Evolutionary conservation across 1,284 basidiomycete genomes (phyloP), one percentile per base, ranked within the genome.

Genomic region (Irpex sp.): DNA sequence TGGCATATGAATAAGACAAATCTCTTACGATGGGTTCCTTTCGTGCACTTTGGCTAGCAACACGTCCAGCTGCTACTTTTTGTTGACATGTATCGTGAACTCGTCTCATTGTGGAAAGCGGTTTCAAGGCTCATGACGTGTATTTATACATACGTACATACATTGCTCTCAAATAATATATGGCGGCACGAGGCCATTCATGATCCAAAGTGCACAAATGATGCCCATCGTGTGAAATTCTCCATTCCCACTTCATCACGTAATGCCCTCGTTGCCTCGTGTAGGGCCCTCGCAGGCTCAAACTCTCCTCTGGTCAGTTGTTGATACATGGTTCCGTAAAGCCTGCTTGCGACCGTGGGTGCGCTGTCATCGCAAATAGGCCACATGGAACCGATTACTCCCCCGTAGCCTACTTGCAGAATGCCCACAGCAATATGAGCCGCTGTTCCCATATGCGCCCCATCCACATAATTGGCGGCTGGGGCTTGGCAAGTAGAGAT

Each of bases 311-410:
- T 15, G 8, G 39, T 15, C 15, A 43, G 15, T 43, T 43, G 39
- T 15, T 43, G 39, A 15, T 9, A 9, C 11, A 43, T 15, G 39
- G 39, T 13, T 55, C 46, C 49, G 59, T 65, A 67, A 49, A 60
- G 31, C 37, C 26, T 19, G 9, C 68, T 61, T 58, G 67, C 61
- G 59, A 68, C 60, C 17, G 37, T 5, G 56, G 66, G 49, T 57
- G 58, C 61, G 50, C 57, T 43, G 39, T 43, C 39, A 43, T 43
- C 39, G 15, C 15, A 15, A 43, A 43, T 15, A 43, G 39, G 15
- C 71, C 71, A 72, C 66, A 71, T 68, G 17, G 70, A 71, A 61
- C 39, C 15, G 39, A 43, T 43, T 9, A 43, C 39, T 9, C 39
- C 15, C 39, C 15, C 15, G 15, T 43, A 70, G 15, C 71, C 71